Base-by-base conservation (phyloP, 306 rosid species). In the Abrus precatorius region DNA sequence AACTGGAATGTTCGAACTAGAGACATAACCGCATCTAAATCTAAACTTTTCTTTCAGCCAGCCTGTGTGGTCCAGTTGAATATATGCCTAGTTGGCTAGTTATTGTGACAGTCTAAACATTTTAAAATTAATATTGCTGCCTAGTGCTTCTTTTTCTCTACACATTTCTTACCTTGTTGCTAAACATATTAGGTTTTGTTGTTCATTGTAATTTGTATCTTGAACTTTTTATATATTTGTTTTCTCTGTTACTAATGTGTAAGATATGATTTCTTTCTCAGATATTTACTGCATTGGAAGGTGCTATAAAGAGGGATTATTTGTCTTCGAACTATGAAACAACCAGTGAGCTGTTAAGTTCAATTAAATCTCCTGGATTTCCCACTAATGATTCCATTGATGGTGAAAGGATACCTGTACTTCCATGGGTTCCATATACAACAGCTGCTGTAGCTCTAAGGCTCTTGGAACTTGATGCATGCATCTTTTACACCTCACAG, bases 391-490 rank as follows among this genome's bases (percentile, higher is more conserved):
- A 73, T 82, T 78, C 74, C 69, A 33, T 63, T 29, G 41, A 44
- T 73, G 79, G 68, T 62, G 85, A 82, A 75, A 82, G 79, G 33
- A 84, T 76, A 44, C 87, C 84, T 61, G 60, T 86, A 11, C 92
- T 92, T 72, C 92, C 97, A 44, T 92, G 97, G 97, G 69, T 90
- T 71, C 93, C 97, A 10, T 84, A 10, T 60, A 92, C 95, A 62
- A 87, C 92, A 9, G 88, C 93, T 82, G 95, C 95, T 57, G 91
- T 89, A 72, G 88, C 90, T 49, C 82, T 90, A 38, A 91, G 97
- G 87, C 88, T 90, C 75, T 54, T 92, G 92, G 93, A 92, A 77
- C 92, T 90, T 5, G 93, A 92, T 76, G 50, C 83, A 4, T 89
- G 93, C 76, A 48, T 80, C 85, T 86, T 74, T 64, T 87, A 89